Evolutionary conservation across 2,329 filamentous ascomycete genomes (phyloP), one percentile per base, ranked within the genome.

Genomic region (Xylaria arbuscula): DNA sequence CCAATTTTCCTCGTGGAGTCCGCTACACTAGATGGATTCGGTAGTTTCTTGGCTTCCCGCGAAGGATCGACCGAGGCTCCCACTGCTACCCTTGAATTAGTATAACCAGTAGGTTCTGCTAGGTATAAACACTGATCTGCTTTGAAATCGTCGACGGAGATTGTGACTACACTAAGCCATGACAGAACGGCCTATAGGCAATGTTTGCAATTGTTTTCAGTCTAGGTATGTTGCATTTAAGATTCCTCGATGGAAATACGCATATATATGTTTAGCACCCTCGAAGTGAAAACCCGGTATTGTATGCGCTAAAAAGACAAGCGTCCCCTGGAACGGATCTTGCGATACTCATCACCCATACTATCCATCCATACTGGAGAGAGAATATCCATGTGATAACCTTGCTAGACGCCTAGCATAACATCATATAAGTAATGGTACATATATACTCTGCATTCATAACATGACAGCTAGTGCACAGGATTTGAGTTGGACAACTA

Each of bases 21-120:
- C 32, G 11, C 36, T 36, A 7, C 10, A 28, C 10, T 56, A 59
- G 56, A 56, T 48, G 38, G n/a, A 57, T 24, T 24, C 7, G 40
- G 22, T 40, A 8, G 4, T 7, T 42, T 9, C 36, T 57, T 57
- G 54, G 38, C 38, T 36, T n/a, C 28, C 6, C 22, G 7, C 50
- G 56, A 55, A 60, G 56, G 56, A 60, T 66, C 56, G 48, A 48
- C 24, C 32, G 28, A 55, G 15, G 56, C n/a, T n/a, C n/a, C 19
- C 6, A 54, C 8, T 54, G 9, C 17, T 22, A 58, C 11, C 32
- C 22, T 32, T 64, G 28, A 28, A 28, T 28, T 17, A 6, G 34
- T 32, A 50, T 47, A 13, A 28, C 28, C 28, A 28, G 28, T 5
- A 28, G 28, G 28, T 28, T 28, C 28, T 28, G 28, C 28, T 28